Evolutionary conservation across 2,329 filamentous ascomycete genomes (phyloP).

Genomic region (Tolypocladium sp.): DNA sequence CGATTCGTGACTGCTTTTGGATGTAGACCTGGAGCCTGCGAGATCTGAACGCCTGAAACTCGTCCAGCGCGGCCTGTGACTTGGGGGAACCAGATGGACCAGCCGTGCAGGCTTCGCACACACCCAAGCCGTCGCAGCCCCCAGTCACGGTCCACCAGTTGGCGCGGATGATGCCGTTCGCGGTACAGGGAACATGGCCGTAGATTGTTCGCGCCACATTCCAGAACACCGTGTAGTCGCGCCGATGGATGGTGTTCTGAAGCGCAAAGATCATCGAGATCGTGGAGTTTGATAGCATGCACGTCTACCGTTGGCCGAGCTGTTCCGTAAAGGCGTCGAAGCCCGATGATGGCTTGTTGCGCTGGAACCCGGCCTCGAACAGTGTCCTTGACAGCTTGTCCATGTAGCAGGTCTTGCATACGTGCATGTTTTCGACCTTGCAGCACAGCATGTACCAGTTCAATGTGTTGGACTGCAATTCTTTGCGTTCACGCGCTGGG

Average conservation of each 20-base stretch:
- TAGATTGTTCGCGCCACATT: constrained; percentile 8
- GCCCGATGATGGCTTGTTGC: constrained; percentile 5
- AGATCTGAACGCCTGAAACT: constrained; percentile 17
- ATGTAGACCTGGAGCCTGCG: constrained; percentile 18
- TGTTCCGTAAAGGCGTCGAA: constrained; percentile 14
- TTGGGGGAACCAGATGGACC: constrained; percentile 14
- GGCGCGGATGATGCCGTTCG: constrained; percentile 16
- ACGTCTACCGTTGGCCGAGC: constrained; percentile 12
- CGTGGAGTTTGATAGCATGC: constrained; percentile 12
- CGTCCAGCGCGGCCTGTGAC: constrained; percentile 12
- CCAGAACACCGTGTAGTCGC: constrained; percentile 17
- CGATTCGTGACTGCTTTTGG: constrained; percentile 18
- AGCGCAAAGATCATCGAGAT: constrained; percentile 16
- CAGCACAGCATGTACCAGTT: constrained; percentile 17
- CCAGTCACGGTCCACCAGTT: constrained; percentile 24
- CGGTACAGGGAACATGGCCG: constrained; percentile 15
- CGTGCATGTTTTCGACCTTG: constrained; percentile 13
- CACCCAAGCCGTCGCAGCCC: constrained; percentile 10
- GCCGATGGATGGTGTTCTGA: constrained; percentile 11
- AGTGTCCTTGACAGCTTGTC: constrained; percentile 20
- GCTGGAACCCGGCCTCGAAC: constrained; percentile 18
- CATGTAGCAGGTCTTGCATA: constrained; percentile 25
- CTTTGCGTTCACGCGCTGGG: constrained; percentile 18
- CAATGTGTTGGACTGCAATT: constrained; percentile 9
- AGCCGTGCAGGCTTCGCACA: constrained; percentile 23